phyloP scores from a whole-genome alignment of 805 yeast species.

The Pichia insulana region DNA sequence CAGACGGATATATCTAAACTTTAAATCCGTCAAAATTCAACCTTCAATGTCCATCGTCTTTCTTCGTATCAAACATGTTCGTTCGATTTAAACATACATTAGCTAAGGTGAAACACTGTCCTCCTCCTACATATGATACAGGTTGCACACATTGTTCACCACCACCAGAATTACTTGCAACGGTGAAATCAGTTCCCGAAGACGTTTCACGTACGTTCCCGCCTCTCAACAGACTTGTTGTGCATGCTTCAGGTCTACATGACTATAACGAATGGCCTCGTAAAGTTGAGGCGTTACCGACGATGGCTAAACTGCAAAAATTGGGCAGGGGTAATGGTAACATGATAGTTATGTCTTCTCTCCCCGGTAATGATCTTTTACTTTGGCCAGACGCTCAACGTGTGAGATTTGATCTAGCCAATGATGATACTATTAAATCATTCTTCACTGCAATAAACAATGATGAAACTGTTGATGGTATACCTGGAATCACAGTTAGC shows the following conservation, averaged over 20 bases:
- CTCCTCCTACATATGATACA: constrained; percentile 43
- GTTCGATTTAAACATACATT: constrained; percentile 6
- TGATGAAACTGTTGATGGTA: neutral
- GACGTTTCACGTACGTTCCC: constrained; percentile 42
- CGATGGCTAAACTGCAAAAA: constrained; percentile 22
- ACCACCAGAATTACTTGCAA: constrained; percentile 21
- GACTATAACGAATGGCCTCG: constrained; percentile 37
- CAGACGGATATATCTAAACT: too few relatives aligned
- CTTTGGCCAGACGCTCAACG: constrained; percentile 10
- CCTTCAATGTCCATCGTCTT: neutral
- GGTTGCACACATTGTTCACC: constrained; percentile 52
- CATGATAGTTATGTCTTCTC: constrained; percentile 5
- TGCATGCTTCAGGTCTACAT: constrained; percentile 38
- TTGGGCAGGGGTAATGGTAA: constrained; percentile 12
- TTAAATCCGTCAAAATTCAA: too few relatives aligned
- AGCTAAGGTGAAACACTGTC: constrained; percentile 29
- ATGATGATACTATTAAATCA: neutral
- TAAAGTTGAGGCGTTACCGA: constrained; percentile 40
- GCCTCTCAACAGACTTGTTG: constrained; percentile 45
- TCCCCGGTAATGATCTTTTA: constrained; percentile 5
- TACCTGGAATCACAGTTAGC: neutral
- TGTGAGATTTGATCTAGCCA: neutral
- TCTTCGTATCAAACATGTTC: neutral
- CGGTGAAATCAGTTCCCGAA: constrained; percentile 8
- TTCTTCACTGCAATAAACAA: constrained; percentile 4